Percentiles rank a stretch among this genome's conserved stretches.
These are phyloP conservation scores for Ceratocystis huliohia DNA, from an alignment of 2,329 filamentous ascomycete genomes.

Conservation along the genomic window DNA sequence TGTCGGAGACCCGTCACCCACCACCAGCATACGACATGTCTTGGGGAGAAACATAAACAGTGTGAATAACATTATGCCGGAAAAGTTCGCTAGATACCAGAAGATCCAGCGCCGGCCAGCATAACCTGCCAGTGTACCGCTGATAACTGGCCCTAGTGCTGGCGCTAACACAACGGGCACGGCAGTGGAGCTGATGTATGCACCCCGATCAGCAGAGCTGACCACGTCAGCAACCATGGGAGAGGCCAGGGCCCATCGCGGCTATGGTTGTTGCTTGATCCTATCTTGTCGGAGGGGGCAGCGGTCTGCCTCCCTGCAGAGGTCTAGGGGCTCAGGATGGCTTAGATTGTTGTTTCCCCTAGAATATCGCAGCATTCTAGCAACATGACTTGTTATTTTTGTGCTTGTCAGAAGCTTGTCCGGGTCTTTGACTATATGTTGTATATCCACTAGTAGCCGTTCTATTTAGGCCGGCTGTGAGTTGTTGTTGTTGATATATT, in stretches of 20 bases:
- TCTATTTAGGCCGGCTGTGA: no score
- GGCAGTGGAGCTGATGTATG: slow-evolving; percentile 43
- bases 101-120: slow-evolving; percentile 50
- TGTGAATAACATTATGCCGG: slow-evolving; percentile 31
- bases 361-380: no score
- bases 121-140: slow-evolving; percentile 43
- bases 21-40: slow-evolving; percentile 38
- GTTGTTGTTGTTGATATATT: no score
- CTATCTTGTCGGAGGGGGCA: no score
- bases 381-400: no score
- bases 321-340: no score
- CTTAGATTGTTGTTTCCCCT: no score
- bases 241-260: slow-evolving; percentile 33
- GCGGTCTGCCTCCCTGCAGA: no score
- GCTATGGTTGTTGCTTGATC: no score
- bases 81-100: slow-evolving; percentile 45
- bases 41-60: slow-evolving; percentile 42
- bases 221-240: slow-evolving; percentile 53
- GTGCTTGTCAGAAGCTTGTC: no score
- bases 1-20: slow-evolving; percentile 40
- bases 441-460: no score
- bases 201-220: slow-evolving; percentile 48
- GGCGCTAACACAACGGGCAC: slow-evolving; percentile 38
- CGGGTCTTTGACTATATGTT: no score
- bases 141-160: slow-evolving; percentile 43